A percentile compares a stretch with the other conserved stretches of the same genome.
phyloP scores from a whole-genome alignment of 306 rosid genomes.

The Pachyrhizus erosus region DNA sequence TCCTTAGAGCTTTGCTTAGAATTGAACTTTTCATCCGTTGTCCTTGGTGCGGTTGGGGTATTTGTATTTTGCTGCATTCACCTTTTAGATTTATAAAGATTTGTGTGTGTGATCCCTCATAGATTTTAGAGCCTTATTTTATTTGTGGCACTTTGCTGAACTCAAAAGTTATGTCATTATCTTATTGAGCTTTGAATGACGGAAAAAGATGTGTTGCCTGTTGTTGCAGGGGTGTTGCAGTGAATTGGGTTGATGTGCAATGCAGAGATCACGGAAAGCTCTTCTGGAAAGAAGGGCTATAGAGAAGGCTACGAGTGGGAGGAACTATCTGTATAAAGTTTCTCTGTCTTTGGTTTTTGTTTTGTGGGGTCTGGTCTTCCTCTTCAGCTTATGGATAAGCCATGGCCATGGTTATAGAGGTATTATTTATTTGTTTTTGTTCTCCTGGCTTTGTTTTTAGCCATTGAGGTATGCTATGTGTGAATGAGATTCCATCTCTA shows the following conservation, averaged over 20 bases:
- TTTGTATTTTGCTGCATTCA: constrained; percentile 32
- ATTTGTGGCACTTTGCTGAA: constrained; percentile 37
- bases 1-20: constrained; percentile 40
- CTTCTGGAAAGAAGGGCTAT: constrained; percentile 75
- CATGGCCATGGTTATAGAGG: constrained; percentile 74
- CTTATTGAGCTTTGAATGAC: constrained; percentile 27
- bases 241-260: constrained; percentile 69
- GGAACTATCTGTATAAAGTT: constrained; percentile 62
- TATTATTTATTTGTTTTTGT: constrained; percentile 32
- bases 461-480: constrained; percentile 44
- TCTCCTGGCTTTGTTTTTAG: constrained; percentile 13
- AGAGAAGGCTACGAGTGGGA: constrained; percentile 57
- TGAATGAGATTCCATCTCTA: constrained; percentile 25
- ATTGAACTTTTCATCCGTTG: constrained; percentile 35
- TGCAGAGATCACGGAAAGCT: constrained; percentile 91
- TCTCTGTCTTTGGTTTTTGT: constrained; percentile 78
- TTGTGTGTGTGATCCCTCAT: constrained; percentile 17
- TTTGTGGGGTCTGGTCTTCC: constrained; percentile 83
- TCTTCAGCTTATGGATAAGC: constrained; percentile 80
- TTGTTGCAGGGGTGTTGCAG: constrained; percentile 49
- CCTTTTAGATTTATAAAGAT: not conserved
- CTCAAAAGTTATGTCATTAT: constrained; percentile 39
- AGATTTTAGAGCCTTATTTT: constrained; percentile 34
- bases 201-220: constrained; percentile 35
- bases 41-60: constrained; percentile 23